phyloP scores from a whole-genome alignment of 306 rosid species.

The Rosa rugosa region DNA sequence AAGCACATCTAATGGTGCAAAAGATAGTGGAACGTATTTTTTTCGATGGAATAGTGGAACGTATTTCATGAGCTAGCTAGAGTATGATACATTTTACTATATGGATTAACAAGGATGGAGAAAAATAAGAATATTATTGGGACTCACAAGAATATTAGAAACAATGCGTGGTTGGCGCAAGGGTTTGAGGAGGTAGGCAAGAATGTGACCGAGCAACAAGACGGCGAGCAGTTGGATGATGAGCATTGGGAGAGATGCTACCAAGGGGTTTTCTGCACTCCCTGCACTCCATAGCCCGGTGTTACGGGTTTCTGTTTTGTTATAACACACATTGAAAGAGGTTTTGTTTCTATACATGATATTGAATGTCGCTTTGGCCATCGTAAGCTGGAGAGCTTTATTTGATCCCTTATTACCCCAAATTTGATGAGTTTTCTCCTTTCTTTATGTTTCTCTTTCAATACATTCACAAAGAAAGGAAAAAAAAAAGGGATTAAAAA shows the following conservation, averaged over 20 bases:
- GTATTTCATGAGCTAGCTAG: no score
- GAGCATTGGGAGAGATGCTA: conserved; percentile 28
- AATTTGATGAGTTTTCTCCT: not conserved
- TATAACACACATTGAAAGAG: conserved; percentile 21
- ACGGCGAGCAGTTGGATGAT: conserved; percentile 28
- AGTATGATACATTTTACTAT: no score
- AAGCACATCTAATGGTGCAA: no score
- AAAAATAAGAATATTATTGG: no score
- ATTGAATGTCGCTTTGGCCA: not conserved
- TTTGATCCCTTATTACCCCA: not conserved
- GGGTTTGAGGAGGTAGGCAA: conserved; percentile 24
- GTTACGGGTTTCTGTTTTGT: not conserved
- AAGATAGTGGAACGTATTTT: no score
- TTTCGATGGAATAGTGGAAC: no score
- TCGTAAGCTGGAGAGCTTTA: not conserved
- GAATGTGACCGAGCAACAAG: conserved; percentile 24
- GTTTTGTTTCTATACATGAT: not conserved
- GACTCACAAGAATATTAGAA: conserved; percentile 35
- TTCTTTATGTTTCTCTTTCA: not conserved
- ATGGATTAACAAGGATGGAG: no score
- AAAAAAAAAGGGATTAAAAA: not conserved
- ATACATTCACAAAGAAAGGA: not conserved
- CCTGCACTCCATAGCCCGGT: conserved; percentile 37
- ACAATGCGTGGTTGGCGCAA: conserved; percentile 39
- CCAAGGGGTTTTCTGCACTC: conserved; percentile 32